Evolutionary conservation across 2,329 filamentous ascomycete species (phyloP), one percentile per base, ranked within the genome.

Genomic region (Thyridium curvatum): DNA sequence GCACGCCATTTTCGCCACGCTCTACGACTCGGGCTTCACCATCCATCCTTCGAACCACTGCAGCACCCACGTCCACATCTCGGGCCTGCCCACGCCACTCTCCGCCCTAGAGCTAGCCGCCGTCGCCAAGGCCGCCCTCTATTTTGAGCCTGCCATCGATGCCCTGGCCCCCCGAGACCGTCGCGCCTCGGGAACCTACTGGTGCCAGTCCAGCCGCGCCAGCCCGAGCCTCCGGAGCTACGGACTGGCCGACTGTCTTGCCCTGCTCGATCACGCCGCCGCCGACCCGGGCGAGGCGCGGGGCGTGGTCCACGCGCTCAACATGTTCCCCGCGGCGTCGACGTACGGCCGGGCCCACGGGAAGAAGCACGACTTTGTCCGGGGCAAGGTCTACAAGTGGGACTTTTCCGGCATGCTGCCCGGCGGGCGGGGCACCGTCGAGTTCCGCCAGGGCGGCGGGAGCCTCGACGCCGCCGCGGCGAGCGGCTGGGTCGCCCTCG

Each of bases 351-450:
- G 46, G 1, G 51, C 54, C 7, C 50, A 56, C 15, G 54, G 58
- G 10, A 50, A 48, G 40, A 53, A 50, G 34, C 42, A 49, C 30
- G 54, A 61, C 38, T 64, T 63, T 41, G 48, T 65, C 16, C 52
- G 59, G 32, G 61, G 61, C 12, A 62, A 62, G 39, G 56, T 61
- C 21, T 65, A 60, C 47, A 65, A 64, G 52, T 65, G 62, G 62
- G 55, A 64, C 36, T 57, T 64, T 37, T 48, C 54, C 1, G 52
- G 54, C 2, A 49, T 62, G 32, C 30, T 58, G 28, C 29, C 43
- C 8, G 37, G 35, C 1, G 43, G 46, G 5, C 42, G 47, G n/a
- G 58, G 56, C 6, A 60, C 58, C 8, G 46, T 65, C 16, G 61
- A 65, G 47, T 65, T 58, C 35, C 55, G 62, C 3, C 61, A 64